Base-by-base conservation (phyloP, 2,329 filamentous ascomycete genomes). In the Tolypocladium inflatum region DNA sequence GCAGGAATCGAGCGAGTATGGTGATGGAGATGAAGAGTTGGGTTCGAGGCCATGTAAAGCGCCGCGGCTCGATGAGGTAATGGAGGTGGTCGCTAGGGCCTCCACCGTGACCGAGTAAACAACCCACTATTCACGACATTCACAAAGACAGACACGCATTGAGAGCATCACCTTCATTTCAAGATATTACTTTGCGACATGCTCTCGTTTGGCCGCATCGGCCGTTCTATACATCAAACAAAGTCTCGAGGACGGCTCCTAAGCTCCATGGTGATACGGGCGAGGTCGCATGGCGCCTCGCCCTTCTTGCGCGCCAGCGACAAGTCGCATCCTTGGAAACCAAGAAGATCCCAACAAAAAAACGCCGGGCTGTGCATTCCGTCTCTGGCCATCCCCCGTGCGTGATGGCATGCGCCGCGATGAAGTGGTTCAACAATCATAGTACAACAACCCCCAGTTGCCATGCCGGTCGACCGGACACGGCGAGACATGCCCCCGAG, bases 341-440 rank as follows among this genome's bases (percentile, higher is more conserved):
- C 13, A 53, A 57, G n/a, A 38, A 53, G 60, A 60, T 51, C 56
- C 53, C 55, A 56, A 65, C 59, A 60, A 61, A 54, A 55, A 63
- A 68, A 67, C 67, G 67, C 66, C 67, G 62, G 60, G 55, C 59
- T 62, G 61, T 64, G 61, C 62, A 63, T 60, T 61, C 62, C 60
- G 56, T 60, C 60, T 55, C 55, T 59, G 43, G 38, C 23, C 35
- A 54, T 58, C 41, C 57, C 48, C 58, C 42, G 60, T 59, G 55
- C 60, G 59, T 61, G 54, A 58, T 57, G 45, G 43, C 53, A 60
- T 59, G 56, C 56, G 55, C 61, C 62, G 59, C 62, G 56, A 61
- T 62, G 61, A 61, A 59, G 39, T 57, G 57, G 38, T 59, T 60
- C 55, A 53, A 57, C 58, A 55, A 63, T 63, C 58, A 62, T 60